phyloP scores from a whole-genome alignment of 179 eudicot species.

The Vitellaria paradoxa region DNA sequence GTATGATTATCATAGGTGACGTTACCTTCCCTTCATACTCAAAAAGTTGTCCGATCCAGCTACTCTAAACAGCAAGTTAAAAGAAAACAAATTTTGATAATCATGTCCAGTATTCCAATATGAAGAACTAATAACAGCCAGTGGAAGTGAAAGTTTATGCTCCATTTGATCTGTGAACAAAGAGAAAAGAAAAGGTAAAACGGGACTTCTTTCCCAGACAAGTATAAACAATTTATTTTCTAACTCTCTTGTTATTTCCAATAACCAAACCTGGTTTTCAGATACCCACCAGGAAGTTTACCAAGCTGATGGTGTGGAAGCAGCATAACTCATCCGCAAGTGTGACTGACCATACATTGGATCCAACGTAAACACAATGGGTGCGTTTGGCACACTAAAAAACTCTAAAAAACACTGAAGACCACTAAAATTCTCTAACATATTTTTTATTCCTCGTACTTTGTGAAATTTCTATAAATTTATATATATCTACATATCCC shows the following conservation, averaged over 20 bases:
- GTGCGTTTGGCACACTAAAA: too few relatives aligned
- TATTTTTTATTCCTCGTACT: too few relatives aligned
- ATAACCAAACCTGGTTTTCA: background rate
- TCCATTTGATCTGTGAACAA: background rate
- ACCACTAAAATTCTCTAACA: too few relatives aligned
- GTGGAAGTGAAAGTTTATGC: background rate
- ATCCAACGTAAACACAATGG: background rate
- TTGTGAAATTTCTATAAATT: too few relatives aligned
- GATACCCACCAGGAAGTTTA: background rate
- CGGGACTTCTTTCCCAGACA: background rate
- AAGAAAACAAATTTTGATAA: conserved; percentile 17
- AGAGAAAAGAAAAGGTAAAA: background rate
- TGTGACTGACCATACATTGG: background rate
- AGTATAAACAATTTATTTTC: background rate
- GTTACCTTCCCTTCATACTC: conserved; percentile 80
- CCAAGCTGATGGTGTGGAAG: background rate
- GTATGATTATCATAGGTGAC: conserved; percentile 8
- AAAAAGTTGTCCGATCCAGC: conserved; percentile 67
- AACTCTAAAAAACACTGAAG: too few relatives aligned
- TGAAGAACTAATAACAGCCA: background rate
- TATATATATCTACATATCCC: too few relatives aligned
- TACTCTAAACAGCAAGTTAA: conserved; percentile 51
- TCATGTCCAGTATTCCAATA: background rate
- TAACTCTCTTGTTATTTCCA: background rate
- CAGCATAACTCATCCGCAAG: background rate